Base-by-base conservation (phyloP, 2,329 filamentous ascomycete genomes). In the Nothomitra cinnamomea region DNA sequence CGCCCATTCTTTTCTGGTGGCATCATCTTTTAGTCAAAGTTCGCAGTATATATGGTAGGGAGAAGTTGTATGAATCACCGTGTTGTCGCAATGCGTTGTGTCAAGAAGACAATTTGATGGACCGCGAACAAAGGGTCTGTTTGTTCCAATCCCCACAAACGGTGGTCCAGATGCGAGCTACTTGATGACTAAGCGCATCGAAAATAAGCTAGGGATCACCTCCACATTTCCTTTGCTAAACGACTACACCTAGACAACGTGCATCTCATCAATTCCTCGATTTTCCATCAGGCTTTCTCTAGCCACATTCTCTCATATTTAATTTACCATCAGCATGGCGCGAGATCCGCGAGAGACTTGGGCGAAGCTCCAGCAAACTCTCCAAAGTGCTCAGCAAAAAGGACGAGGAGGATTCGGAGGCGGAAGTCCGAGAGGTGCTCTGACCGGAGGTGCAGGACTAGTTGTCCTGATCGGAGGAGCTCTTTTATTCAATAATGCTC, bases 1-100 rank as follows among this genome's bases (percentile, higher is more conserved):
- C 83, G 79, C 15, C 84, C 86, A 12, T 80, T 83, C 64, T 82
- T 83, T 69, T 87, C 86, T 61, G 76, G 78, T 66, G 75, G 86
- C 83, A 78, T 87, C 66, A 49, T 49, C 45, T 35, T 49, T 13
- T 15, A 4, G n/a, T 32, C 45, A 35, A n/a, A 17, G 4, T 35
- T 17, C 17, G 24, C n/a, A 19, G 24, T 35, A n/a, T 28, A 35
- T n/a, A 61, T 76, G 72, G 55, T 70, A 70, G 28, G 28, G 28
- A n/a, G 4, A 32, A 32, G 28, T 10, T 32, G 10, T 32, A 56
- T 72, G 60, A 55, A 72, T 72, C 28, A 72, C 69, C 55, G 67
- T 71, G 61, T 70, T 70, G 55, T 68, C 67, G 54, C 68, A 62
- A 58, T 70, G 68, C 54, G 70, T 67, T 55, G 69, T 55, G 69